Percentiles rank a stretch among this genome's conserved stretches.
Evolutionary conservation across 495 filamentous ascomycete species (phyloP).

Genomic region (Hyaloscypha bicolor): DNA sequence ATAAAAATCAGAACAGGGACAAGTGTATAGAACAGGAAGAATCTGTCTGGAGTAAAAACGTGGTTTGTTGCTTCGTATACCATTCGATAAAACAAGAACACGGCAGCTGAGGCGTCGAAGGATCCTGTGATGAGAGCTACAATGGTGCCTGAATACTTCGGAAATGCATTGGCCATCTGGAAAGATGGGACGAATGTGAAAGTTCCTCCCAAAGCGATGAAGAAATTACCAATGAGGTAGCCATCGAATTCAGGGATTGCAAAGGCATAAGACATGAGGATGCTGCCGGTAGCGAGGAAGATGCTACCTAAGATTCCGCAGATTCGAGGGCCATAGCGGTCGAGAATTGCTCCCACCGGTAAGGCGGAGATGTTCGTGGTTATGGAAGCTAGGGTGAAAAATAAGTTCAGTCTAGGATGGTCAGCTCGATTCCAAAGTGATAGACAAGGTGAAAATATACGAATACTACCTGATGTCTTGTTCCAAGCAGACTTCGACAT

Average conservation of each 20-base stretch:
- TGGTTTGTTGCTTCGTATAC: conserved; percentile 64
- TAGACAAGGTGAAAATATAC: not conserved
- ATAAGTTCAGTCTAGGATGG: conserved; percentile 75
- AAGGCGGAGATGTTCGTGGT: conserved; percentile 76
- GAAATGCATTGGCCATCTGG: conserved; percentile 89
- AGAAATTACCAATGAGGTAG: conserved; percentile 76
- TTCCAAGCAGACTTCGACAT: conserved; percentile 56
- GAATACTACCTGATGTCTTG: conserved; percentile 62
- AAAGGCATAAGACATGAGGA: conserved; percentile 68
- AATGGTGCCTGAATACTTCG: conserved; percentile 79
- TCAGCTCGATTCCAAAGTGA: conserved; percentile 67
- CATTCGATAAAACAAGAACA: conserved; percentile 84
- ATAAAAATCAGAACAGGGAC: conserved; percentile 71
- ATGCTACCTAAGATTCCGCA: conserved; percentile 71
- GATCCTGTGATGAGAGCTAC: conserved; percentile 84
- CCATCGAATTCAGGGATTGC: conserved; percentile 63
- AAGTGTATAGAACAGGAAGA: conserved; percentile 76
- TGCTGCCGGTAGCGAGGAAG: conserved; percentile 66
- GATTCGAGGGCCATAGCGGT: conserved; percentile 78
- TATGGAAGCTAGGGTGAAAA: conserved; percentile 93
- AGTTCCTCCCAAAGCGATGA: conserved; percentile 81
- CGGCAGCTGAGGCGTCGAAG: conserved; percentile 82
- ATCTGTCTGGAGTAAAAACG: conserved; percentile 63
- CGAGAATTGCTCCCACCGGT: conserved; percentile 82
- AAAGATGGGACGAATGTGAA: conserved; percentile 92